Evolutionary conservation across 345 rosid genomes (phyloP).

Genomic region (Arabis alpina): DNA sequence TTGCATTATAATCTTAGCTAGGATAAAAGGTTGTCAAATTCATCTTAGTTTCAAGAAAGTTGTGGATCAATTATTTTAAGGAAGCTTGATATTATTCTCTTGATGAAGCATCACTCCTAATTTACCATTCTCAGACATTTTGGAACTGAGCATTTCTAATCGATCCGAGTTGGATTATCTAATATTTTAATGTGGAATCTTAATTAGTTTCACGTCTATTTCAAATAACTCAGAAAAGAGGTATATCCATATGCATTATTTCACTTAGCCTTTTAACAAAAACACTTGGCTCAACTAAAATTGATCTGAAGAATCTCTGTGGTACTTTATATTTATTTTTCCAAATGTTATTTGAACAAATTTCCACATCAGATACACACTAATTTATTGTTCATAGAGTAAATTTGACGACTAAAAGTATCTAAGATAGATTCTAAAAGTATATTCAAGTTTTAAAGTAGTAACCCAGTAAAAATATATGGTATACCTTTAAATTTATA

Average conservation of each 20-base stretch:
- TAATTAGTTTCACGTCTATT: slow-evolving; percentile 34
- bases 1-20: slow-evolving; percentile 17
- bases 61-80: slow-evolving; percentile 26
- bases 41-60: neutral
- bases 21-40: slow-evolving; percentile 1
- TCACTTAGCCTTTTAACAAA: slow-evolving; percentile 27
- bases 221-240: slow-evolving; percentile 27
- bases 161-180: neutral
- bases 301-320: slow-evolving; percentile 21
- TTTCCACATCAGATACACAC: neutral
- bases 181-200: slow-evolving; percentile 36
- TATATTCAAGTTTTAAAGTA: neutral
- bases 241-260: slow-evolving; percentile 34
- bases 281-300: slow-evolving; percentile 34
- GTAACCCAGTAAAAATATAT: neutral
- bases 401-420: neutral
- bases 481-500: neutral
- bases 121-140: slow-evolving; percentile 20
- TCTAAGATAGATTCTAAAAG: neutral
- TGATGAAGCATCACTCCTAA: slow-evolving; percentile 20
- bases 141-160: slow-evolving; percentile 8
- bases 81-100: slow-evolving; percentile 15
- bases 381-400: neutral
- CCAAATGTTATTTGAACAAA: neutral
- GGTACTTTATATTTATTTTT: neutral